Conservation (phyloP, 2,329 filamentous ascomycete species). For the Neonectria magnoliae region DNA sequence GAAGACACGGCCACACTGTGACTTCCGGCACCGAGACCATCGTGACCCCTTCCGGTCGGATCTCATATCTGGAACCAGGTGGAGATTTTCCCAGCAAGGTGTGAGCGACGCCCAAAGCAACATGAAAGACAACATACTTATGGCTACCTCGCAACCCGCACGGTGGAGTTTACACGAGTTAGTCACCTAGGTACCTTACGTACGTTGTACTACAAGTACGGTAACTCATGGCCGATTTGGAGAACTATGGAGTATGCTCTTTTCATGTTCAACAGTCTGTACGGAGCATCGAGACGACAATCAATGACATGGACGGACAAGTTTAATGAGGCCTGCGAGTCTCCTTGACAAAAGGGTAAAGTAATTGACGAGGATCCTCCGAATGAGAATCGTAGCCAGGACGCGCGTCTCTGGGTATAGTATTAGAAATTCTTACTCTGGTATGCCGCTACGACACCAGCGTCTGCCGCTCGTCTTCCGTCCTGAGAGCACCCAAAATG, state of each 20-base stretch:
- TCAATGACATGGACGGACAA: background rate
- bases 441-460: conserved; percentile 27
- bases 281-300: background rate
- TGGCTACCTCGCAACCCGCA: background rate
- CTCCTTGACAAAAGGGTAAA: background rate
- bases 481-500: conserved; percentile 21
- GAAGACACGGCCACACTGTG: background rate
- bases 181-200: no score
- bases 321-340: background rate
- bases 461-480: conserved; percentile 12
- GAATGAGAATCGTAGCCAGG: conserved; percentile 40
- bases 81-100: background rate
- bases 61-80: background rate
- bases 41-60: background rate
- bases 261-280: background rate
- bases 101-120: background rate
- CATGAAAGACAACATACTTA: background rate
- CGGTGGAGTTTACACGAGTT: no score
- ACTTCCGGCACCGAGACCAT: background rate
- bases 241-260: no score
- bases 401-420: conserved; percentile 34
- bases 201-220: background rate
- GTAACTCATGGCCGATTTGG: background rate
- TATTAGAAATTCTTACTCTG: conserved; percentile 43
- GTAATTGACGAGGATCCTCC: background rate